Evolutionary conservation across 1,284 basidiomycete species (phyloP).

Genomic region (Cryptococcus sp.): DNA sequence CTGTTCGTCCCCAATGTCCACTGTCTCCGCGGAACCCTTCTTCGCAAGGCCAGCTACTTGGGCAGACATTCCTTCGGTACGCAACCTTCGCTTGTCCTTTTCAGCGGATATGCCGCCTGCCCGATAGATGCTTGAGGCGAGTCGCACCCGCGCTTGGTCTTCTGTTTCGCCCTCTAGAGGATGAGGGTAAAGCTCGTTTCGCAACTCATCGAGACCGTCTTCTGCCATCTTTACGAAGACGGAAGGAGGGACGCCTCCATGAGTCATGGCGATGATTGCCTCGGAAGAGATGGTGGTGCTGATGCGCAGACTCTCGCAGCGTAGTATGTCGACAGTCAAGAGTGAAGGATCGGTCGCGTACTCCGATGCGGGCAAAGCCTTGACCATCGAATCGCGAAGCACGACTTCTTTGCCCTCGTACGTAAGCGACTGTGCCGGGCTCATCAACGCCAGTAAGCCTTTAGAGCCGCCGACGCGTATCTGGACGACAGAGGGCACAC

Average conservation of each 20-base stretch:
- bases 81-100: constrained; percentile 23
- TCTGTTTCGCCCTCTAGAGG: constrained; percentile 23
- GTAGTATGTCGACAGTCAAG: constrained; percentile 33
- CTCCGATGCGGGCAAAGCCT: constrained; percentile 21
- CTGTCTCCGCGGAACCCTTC: not conserved
- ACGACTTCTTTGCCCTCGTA: constrained; percentile 34
- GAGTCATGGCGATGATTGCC: constrained; percentile 32
- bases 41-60: constrained; percentile 30
- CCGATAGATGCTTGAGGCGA: constrained; percentile 21
- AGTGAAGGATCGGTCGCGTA: constrained; percentile 30
- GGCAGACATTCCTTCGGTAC: constrained; percentile 19
- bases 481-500: constrained; percentile 34
- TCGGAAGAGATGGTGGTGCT: constrained; percentile 32
- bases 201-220: constrained; percentile 25
- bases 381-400: constrained; percentile 44
- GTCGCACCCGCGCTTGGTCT: constrained; percentile 20
- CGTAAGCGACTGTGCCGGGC: constrained; percentile 15
- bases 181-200: constrained; percentile 16
- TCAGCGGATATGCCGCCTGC: constrained; percentile 37
- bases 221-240: constrained; percentile 26
- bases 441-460: constrained; percentile 43
- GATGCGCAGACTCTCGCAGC: constrained; percentile 28
- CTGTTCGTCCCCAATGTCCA: constrained; percentile 8
- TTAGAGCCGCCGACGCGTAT: constrained; percentile 44
- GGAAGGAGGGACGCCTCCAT: constrained; percentile 31